Percentiles rank a stretch among this genome's conserved stretches.
Conservation (phyloP, 2,329 filamentous ascomycete species). For the Phialophora expanda region DNA sequence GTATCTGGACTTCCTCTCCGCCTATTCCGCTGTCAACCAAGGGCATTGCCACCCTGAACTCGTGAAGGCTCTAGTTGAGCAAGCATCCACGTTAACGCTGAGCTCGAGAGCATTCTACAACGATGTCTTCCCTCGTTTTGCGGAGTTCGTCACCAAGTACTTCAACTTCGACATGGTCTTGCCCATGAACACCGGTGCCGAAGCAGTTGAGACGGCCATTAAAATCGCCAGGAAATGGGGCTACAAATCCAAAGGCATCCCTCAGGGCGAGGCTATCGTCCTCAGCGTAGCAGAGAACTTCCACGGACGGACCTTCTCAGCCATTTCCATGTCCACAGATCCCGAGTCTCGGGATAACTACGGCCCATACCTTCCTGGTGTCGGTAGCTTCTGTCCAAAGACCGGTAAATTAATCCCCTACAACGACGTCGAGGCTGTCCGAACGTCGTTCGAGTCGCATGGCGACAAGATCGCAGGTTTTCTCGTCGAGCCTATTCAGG, state of each 20-base stretch:
- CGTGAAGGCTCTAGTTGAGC: slow-evolving; percentile 84
- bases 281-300: slow-evolving; percentile 91
- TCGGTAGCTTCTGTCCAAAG: slow-evolving; percentile 76
- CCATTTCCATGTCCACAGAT: slow-evolving; percentile 93
- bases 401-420: slow-evolving; percentile 81
- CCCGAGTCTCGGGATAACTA: slow-evolving; percentile 97
- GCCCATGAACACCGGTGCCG: slow-evolving; percentile 97
- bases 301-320: slow-evolving; percentile 93
- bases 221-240: slow-evolving; percentile 98
- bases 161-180: slow-evolving; percentile 98
- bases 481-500: slow-evolving; percentile 95
- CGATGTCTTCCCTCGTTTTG: slow-evolving; percentile 95
- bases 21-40: slow-evolving; percentile 97
- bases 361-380: slow-evolving; percentile 88
- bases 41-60: slow-evolving; percentile 97
- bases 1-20: slow-evolving; percentile 97
- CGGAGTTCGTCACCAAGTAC: slow-evolving; percentile 83
- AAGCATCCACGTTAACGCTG: slow-evolving; percentile 86
- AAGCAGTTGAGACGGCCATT: slow-evolving; percentile 93
- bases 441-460: slow-evolving; percentile 77
- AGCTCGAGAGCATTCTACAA: slow-evolving; percentile 97
- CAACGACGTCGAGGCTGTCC: slow-evolving; percentile 81
- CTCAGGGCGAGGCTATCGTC: slow-evolving; percentile 79
- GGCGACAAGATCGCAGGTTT: slow-evolving; percentile 88
- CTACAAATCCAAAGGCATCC: slow-evolving; percentile 92